A percentile compares a stretch with the other conserved stretches of the same genome.
These are phyloP conservation scores for Aspergillus wentii DNA, from an alignment of 495 filamentous ascomycete genomes.

Conservation along the genomic window DNA sequence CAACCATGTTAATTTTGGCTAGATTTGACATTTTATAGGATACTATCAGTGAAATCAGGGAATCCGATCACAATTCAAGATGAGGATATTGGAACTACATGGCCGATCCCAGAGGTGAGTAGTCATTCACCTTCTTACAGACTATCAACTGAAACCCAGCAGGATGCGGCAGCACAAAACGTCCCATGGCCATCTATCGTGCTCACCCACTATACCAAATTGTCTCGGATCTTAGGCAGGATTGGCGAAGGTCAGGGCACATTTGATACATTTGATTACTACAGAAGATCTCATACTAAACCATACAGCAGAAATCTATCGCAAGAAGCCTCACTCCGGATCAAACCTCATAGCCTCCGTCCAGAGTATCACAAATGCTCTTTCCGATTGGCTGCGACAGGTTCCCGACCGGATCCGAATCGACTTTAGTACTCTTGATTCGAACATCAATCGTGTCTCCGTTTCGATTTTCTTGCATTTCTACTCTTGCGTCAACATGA, in stretches of 20 bases:
- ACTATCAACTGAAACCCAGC: conserved; percentile 8
- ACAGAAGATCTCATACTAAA: background rate
- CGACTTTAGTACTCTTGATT: conserved; percentile 33
- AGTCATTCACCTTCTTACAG: background rate
- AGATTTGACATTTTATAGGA: conserved; percentile 8
- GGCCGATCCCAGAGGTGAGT: conserved; percentile 28
- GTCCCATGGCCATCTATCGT: conserved; percentile 42
- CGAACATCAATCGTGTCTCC: conserved; percentile 33
- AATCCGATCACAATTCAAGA: conserved; percentile 47
- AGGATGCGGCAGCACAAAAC: conserved; percentile 21
- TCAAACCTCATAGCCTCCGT: conserved; percentile 40
- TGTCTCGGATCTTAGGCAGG: conserved; percentile 40
- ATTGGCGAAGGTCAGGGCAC: conserved; percentile 29
- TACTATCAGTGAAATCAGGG: conserved; percentile 44
- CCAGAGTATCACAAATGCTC: conserved; percentile 37
- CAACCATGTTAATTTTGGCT: background rate
- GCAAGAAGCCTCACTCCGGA: conserved; percentile 37
- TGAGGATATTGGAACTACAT: conserved; percentile 41
- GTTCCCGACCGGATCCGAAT: conserved; percentile 39
- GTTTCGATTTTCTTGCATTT: conserved; percentile 46
- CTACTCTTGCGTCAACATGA: conserved; percentile 50
- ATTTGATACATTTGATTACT: too few relatives aligned
- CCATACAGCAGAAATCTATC: conserved; percentile 31
- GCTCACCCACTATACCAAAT: conserved; percentile 39
- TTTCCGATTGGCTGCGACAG: conserved; percentile 36